These are phyloP conservation scores for Irpex sp. DNA, from an alignment of 1,284 basidiomycete genomes.

Conservation along the genomic window DNA sequence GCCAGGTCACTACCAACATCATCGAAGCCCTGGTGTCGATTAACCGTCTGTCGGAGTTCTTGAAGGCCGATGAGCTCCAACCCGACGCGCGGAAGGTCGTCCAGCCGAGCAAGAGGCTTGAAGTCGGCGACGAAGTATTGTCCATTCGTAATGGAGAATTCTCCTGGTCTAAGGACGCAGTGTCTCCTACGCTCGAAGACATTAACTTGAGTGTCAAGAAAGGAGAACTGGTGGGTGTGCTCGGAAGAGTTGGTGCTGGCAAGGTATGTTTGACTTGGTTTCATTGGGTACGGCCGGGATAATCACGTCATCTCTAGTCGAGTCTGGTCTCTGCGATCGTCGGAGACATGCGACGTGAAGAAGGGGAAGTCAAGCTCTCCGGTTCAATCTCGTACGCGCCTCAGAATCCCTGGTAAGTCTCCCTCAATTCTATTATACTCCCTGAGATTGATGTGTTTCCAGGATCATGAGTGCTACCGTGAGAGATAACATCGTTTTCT, in stretches of 20 bases:
- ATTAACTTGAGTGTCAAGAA: constrained; percentile 77
- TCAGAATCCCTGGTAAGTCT: constrained; percentile 80
- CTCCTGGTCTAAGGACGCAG: constrained; percentile 61
- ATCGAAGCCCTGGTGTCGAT: constrained; percentile 88
- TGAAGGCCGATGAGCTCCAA: constrained; percentile 81
- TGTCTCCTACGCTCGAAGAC: constrained; percentile 69
- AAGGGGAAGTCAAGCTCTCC: constrained; percentile 69
- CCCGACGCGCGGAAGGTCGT: constrained; percentile 60
- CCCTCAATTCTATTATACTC: neutral
- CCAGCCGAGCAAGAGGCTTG: constrained; percentile 35
- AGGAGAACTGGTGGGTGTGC: constrained; percentile 84
- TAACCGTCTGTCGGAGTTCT: constrained; percentile 75
- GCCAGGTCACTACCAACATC: constrained; percentile 70
- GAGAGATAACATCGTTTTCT: constrained; percentile 89
- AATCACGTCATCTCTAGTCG: no score
- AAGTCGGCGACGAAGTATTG: constrained; percentile 68
- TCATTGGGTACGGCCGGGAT: no score
- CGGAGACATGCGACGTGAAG: constrained; percentile 82
- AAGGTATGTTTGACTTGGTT: constrained; percentile 48
- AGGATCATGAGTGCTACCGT: constrained; percentile 85
- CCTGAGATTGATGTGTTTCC: neutral
- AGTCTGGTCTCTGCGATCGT: constrained; percentile 75
- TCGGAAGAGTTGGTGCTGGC: constrained; percentile 91
- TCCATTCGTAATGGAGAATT: constrained; percentile 76
- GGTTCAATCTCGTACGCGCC: constrained; percentile 87